A percentile compares a stretch with the other conserved stretches of the same genome.
phyloP scores from a whole-genome alignment of 805 yeast species.

The Zygoascus biomembranicola region DNA sequence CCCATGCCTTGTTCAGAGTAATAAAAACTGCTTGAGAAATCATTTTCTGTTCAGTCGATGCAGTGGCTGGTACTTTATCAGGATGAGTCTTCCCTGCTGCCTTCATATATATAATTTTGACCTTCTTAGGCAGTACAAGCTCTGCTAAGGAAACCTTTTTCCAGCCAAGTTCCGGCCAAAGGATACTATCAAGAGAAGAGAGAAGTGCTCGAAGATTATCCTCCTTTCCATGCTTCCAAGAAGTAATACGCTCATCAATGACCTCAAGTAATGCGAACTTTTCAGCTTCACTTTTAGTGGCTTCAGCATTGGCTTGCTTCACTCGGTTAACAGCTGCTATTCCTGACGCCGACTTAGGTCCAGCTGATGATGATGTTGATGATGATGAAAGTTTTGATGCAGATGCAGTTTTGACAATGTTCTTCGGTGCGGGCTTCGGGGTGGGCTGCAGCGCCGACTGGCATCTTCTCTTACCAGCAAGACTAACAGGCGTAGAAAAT shows the following conservation, averaged over 20 bases:
- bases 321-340: constrained; percentile 45
- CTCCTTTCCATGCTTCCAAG: constrained; percentile 71
- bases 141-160: constrained; percentile 59
- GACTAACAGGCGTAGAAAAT: constrained; percentile 46
- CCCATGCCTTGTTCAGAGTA: constrained; percentile 85
- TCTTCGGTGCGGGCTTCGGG: constrained; percentile 17
- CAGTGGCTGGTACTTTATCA: constrained; percentile 62
- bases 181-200: constrained; percentile 54
- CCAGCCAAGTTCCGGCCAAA: constrained; percentile 67
- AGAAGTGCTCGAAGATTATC: constrained; percentile 73
- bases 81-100: constrained; percentile 75
- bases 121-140: constrained; percentile 81
- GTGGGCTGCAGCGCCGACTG: constrained; percentile 41
- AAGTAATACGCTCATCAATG: constrained; percentile 44
- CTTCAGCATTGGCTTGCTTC: constrained; percentile 38
- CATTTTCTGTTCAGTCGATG: constrained; percentile 64
- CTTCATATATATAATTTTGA: constrained; percentile 74
- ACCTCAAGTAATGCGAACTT: constrained; percentile 54
- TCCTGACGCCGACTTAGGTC: constrained; percentile 25
- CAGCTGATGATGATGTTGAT: background rate
- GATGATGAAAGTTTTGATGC: constrained; percentile 4
- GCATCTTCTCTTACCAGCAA: constrained; percentile 83
- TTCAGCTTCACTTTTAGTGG: constrained; percentile 46
- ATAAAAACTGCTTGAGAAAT: constrained; percentile 84
- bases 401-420: constrained; percentile 2